Evolutionary conservation across 2,329 filamentous ascomycete genomes (phyloP).

Genomic region (Leptoxyphium fumago): DNA sequence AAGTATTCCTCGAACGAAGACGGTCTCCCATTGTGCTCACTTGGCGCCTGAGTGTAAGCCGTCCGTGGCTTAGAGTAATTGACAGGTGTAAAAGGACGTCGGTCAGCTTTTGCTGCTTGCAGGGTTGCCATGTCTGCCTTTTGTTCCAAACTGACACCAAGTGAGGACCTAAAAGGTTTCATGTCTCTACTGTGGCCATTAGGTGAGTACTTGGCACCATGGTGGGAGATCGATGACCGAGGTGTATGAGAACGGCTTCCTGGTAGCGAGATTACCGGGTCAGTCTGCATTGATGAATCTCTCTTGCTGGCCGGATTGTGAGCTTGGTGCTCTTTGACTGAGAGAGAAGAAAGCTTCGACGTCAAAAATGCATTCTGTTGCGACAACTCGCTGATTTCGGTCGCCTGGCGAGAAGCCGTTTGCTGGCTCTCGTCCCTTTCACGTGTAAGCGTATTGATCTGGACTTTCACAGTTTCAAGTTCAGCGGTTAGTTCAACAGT

Average conservation of each 20-base stretch:
- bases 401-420: no score
- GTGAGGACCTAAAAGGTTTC: not conserved
- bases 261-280: not conserved
- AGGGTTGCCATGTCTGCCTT: not conserved
- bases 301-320: not conserved
- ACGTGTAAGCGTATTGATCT: no score
- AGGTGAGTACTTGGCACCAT: not conserved
- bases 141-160: not conserved
- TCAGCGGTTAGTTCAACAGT: no score
- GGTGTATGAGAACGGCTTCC: not conserved
- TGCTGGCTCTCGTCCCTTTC: no score
- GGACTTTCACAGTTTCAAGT: not conserved
- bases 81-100: not conserved
- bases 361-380: no score
- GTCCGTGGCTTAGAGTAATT: not conserved
- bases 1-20: conserved; percentile 23
- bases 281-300: not conserved
- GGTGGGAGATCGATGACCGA: not conserved
- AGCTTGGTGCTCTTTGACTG: no score
- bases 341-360: no score
- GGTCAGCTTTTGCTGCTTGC: not conserved
- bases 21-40: not conserved
- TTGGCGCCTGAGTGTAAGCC: not conserved
- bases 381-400: no score
- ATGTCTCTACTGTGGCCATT: not conserved